Percentiles rank a stretch among this genome's conserved stretches.
Conservation (phyloP, 805 yeast species). For the Metschnikowia borealis region DNA sequence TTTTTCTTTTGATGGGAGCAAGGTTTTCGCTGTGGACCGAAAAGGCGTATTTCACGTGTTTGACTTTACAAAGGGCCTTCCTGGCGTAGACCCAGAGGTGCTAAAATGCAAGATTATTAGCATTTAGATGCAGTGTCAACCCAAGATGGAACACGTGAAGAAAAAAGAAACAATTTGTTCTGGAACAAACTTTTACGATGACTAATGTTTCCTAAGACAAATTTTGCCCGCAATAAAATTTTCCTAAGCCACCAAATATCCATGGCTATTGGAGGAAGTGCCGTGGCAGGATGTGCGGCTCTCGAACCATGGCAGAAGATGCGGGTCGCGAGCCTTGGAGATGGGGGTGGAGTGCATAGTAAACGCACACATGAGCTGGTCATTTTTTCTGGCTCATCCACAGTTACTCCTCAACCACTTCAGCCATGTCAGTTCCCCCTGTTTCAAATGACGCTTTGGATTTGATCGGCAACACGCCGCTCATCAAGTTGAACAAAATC, state of each 20-base stretch:
- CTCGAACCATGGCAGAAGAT: no score
- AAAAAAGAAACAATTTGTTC: neutral
- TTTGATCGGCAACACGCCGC: constrained; percentile 82
- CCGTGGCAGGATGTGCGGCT: neutral
- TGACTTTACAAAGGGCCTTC: constrained; percentile 85
- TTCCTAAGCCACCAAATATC: no score
- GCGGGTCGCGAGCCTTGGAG: neutral
- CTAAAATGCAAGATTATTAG: constrained; percentile 60
- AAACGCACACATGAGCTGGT: neutral
- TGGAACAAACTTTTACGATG: neutral
- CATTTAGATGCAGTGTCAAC: constrained; percentile 4
- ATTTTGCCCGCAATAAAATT: no score
- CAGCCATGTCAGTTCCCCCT: constrained; percentile 29
- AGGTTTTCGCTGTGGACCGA: constrained; percentile 70
- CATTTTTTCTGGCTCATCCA: constrained; percentile 3
- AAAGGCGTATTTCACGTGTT: constrained; percentile 75
- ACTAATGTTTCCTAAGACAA: no score
- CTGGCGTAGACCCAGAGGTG: constrained; percentile 60
- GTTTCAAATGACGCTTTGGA: constrained; percentile 57
- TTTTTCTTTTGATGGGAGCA: constrained; percentile 80
- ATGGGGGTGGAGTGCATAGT: constrained; percentile 1
- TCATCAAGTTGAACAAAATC: constrained; percentile 67
- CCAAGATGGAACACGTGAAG: no score
- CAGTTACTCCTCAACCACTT: constrained; percentile 1
- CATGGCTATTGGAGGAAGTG: neutral